Evolutionary conservation across 2,329 filamentous ascomycete genomes (phyloP).

Genomic region (Cytospora leucostoma): DNA sequence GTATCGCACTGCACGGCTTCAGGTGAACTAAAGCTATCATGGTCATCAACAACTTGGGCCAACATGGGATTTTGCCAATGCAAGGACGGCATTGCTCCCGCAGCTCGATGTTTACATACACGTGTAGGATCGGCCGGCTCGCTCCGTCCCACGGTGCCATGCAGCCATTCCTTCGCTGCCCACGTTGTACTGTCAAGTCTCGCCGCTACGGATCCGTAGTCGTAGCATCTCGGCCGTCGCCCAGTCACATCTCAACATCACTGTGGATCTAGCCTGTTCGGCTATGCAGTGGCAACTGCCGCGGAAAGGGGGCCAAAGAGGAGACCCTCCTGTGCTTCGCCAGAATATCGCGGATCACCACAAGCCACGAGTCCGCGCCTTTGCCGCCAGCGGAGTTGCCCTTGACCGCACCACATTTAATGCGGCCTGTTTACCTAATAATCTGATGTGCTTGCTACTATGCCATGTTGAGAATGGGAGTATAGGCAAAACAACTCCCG

Average conservation of each 20-base stretch:
- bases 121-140: background rate
- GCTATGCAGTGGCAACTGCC: background rate
- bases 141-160: slow-evolving; percentile 1
- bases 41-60: background rate
- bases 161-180: background rate
- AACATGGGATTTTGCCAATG: background rate
- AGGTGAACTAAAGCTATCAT: background rate
- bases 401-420: background rate
- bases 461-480: background rate
- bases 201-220: too few relatives aligned
- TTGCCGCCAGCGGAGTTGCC: background rate
- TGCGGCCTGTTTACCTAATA: background rate
- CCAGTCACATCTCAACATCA: background rate
- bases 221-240: background rate
- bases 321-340: background rate
- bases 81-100: background rate
- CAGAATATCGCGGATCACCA: background rate
- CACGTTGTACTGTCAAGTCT: background rate
- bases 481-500: background rate
- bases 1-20: background rate
- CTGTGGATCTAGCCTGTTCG: background rate
- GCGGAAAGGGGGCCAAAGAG: slow-evolving; percentile 1
- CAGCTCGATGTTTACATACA: background rate
- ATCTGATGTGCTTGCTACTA: background rate
- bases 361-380: background rate